A percentile compares a stretch with the other conserved stretches of the same genome.
These are phyloP conservation scores for Coprinopsis cinerea DNA, from an alignment of 768 basidiomycete species.

Conservation along the genomic window DNA sequence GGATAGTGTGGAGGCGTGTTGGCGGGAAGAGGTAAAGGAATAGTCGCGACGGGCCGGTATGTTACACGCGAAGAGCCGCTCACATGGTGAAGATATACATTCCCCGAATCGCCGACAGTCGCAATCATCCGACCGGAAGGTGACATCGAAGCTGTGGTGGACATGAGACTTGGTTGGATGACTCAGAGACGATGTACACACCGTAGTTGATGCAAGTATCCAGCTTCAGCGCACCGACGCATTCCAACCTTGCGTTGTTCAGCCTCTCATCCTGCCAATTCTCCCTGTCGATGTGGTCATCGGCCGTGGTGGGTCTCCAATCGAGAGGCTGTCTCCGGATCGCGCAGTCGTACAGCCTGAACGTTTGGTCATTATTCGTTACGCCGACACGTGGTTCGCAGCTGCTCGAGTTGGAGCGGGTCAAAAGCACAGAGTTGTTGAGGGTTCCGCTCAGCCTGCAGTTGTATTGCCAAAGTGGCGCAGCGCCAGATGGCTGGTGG, in stretches of 20 bases:
- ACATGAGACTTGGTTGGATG: not conserved
- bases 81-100: constrained; percentile 15
- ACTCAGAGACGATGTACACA: not conserved
- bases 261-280: not conserved
- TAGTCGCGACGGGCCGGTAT: constrained; percentile 11
- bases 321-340: constrained; percentile 9
- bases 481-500: constrained; percentile 10
- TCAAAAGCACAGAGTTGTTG: constrained; percentile 18
- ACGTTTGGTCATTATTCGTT: constrained; percentile 15
- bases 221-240: constrained; percentile 12
- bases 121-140: constrained; percentile 14
- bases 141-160: constrained; percentile 12
- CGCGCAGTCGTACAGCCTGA: constrained; percentile 15
- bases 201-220: constrained; percentile 15
- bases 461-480: constrained; percentile 14
- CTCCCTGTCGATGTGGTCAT: constrained; percentile 1
- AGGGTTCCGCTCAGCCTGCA: constrained; percentile 14
- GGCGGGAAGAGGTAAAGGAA: constrained; percentile 11
- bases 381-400: constrained; percentile 14
- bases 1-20: constrained; percentile 14
- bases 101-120: constrained; percentile 15
- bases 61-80: constrained; percentile 11
- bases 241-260: constrained; percentile 2
- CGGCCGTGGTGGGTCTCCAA: not conserved
- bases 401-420: constrained; percentile 9